Evolutionary conservation across 208 protist species (phyloP).

Genomic region (Perkinsela sp.): DNA sequence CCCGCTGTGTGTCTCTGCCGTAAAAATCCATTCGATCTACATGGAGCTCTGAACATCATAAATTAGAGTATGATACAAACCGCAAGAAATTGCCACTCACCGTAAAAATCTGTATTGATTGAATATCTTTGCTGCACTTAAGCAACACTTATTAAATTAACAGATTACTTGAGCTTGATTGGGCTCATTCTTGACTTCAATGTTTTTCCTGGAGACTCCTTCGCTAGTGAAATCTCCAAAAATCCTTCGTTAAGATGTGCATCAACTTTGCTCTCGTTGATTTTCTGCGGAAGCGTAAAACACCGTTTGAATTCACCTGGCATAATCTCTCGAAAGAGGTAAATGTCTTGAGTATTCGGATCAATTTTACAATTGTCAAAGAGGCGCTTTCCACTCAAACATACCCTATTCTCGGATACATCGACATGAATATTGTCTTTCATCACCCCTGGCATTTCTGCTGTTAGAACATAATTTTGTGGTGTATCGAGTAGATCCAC

Average conservation of each 20-base stretch:
- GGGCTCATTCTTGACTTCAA: neutral
- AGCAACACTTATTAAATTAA: no score
- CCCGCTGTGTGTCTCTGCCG: neutral
- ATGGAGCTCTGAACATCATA: neutral
- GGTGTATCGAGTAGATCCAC: conserved; percentile 27
- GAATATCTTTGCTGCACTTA: no score
- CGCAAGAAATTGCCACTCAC: no score
- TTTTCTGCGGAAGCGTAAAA: neutral
- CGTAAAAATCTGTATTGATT: no score
- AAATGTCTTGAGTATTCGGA: neutral
- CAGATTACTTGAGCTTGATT: neutral
- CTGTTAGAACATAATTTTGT: conserved; percentile 18
- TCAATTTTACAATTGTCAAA: neutral
- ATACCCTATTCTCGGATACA: conserved; percentile 20
- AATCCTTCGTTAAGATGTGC: neutral
- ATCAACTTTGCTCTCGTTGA: neutral
- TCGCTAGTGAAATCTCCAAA: neutral
- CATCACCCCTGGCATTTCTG: conserved; percentile 31
- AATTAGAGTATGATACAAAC: no score
- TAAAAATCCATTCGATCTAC: neutral
- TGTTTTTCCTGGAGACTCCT: neutral
- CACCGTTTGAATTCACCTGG: neutral
- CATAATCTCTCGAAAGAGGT: neutral
- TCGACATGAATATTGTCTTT: conserved; percentile 27
- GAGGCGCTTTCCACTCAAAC: conserved; percentile 28